These are phyloP conservation scores for Pelargonium citronellum DNA, from an alignment of 441 rosid genomes.

Conservation along the genomic window DNA sequence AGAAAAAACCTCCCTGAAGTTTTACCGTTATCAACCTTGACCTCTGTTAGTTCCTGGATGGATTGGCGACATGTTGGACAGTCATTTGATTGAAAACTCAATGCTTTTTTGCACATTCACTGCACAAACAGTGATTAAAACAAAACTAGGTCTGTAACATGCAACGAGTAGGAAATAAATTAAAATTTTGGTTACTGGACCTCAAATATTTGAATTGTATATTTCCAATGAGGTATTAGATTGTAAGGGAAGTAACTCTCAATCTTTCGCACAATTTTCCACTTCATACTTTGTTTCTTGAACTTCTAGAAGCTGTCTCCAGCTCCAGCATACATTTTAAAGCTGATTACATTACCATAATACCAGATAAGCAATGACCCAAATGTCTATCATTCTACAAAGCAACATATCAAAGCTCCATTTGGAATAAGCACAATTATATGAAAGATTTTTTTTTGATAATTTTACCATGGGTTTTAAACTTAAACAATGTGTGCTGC, in stretches of 20 bases:
- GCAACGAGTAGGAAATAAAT: not conserved
- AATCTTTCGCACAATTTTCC: not conserved
- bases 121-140: slow-evolving; percentile 64
- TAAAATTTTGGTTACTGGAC: not conserved
- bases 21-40: slow-evolving; percentile 47
- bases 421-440: not conserved
- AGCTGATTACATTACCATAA: not conserved
- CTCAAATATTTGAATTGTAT: not conserved
- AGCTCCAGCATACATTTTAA: not conserved
- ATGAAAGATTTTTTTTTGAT: no score
- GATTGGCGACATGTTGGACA: slow-evolving; percentile 82
- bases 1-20: slow-evolving; percentile 15
- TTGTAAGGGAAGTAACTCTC: not conserved
- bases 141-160: slow-evolving; percentile 5
- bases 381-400: not conserved
- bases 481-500: no score
- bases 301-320: not conserved
- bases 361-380: not conserved
- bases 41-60: slow-evolving; percentile 58
- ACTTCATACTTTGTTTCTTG: not conserved
- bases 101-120: slow-evolving; percentile 65
- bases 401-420: not conserved
- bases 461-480: no score
- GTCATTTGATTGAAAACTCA: slow-evolving; percentile 63
- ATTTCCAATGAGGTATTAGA: not conserved